A percentile compares a stretch with the other conserved stretches of the same genome.
Conservation (phyloP, 208 protist species). For the Chromosphaera perkinsii region DNA sequence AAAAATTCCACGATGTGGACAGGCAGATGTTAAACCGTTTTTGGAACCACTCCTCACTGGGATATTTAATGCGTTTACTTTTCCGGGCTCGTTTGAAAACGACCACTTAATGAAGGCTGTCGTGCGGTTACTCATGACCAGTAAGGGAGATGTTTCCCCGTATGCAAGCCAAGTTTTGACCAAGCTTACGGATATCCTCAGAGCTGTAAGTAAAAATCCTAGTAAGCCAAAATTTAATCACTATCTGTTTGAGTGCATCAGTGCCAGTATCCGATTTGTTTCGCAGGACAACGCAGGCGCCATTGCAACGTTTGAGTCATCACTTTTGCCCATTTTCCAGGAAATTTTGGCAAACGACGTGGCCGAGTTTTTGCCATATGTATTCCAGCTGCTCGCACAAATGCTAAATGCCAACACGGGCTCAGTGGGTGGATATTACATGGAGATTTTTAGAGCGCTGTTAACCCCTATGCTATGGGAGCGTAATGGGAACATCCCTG, state of each 20-base stretch:
- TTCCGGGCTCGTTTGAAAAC: slow-evolving; percentile 58
- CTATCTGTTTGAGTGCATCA: slow-evolving; percentile 89
- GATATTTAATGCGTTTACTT: slow-evolving; percentile 71
- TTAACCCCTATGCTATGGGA: slow-evolving; percentile 47
- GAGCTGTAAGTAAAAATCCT: slow-evolving; percentile 72
- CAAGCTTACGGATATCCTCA: slow-evolving; percentile 41
- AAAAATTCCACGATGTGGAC: not conserved
- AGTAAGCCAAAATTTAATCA: slow-evolving; percentile 87
- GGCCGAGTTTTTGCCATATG: slow-evolving; percentile 88
- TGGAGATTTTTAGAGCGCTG: slow-evolving; percentile 38
- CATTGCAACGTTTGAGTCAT: slow-evolving; percentile 61
- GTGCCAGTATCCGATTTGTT: slow-evolving; percentile 69
- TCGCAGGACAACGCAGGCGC: not conserved
- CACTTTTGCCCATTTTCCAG: slow-evolving; percentile 73
- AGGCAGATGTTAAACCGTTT: slow-evolving; percentile 28
- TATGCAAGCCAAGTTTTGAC: slow-evolving; percentile 20
- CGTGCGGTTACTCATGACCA: slow-evolving; percentile 32
- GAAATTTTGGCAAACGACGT: slow-evolving; percentile 79
- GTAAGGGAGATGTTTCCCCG: slow-evolving; percentile 10
- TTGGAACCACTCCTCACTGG: slow-evolving; percentile 61
- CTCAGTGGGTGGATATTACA: slow-evolving; percentile 32
- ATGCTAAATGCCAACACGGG: slow-evolving; percentile 72
- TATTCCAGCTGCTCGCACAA: slow-evolving; percentile 86
- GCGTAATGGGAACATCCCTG: slow-evolving; percentile 13
- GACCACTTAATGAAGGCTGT: slow-evolving; percentile 79